These are phyloP conservation scores for Hordeum vulgare DNA, from an alignment of 176 grass and related monocot species.

Conservation along the genomic window DNA sequence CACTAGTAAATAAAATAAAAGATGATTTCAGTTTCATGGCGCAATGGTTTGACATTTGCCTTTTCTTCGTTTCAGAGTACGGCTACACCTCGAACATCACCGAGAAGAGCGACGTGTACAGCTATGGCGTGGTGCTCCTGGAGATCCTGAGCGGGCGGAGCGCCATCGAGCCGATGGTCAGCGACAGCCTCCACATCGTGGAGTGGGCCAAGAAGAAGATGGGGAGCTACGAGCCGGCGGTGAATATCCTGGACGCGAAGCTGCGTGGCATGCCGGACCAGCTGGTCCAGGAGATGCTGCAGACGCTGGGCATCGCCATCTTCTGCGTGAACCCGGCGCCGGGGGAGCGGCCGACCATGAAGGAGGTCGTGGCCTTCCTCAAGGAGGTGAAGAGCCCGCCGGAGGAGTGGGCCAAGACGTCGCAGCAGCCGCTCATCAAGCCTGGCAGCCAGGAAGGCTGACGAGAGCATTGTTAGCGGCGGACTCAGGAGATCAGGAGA, in stretches of 20 bases:
- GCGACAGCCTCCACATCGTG: constrained; percentile 77
- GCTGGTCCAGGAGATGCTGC: constrained; percentile 92
- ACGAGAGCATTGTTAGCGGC: not conserved
- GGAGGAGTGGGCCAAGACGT: constrained; percentile 92
- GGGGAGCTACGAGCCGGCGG: constrained; percentile 72
- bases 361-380: constrained; percentile 89
- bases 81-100: constrained; percentile 83
- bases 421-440: constrained; percentile 80
- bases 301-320: constrained; percentile 80
- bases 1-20: not conserved
- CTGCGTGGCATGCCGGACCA: constrained; percentile 76
- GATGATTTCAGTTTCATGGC: not conserved
- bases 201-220: constrained; percentile 98
- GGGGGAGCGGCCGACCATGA: constrained; percentile 83
- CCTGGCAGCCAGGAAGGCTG: constrained; percentile 42
- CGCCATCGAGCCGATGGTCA: constrained; percentile 53
- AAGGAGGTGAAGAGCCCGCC: constrained; percentile 93
- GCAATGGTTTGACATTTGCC: not conserved
- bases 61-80: constrained; percentile 53
- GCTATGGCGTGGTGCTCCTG: constrained; percentile 86
- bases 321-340: constrained; percentile 85
- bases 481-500: not conserved
- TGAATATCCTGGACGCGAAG: constrained; percentile 76
- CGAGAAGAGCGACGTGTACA: constrained; percentile 94
- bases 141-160: constrained; percentile 82